phyloP scores from a whole-genome alignment of 441 rosid genomes.

The Croton laevigatus region DNA sequence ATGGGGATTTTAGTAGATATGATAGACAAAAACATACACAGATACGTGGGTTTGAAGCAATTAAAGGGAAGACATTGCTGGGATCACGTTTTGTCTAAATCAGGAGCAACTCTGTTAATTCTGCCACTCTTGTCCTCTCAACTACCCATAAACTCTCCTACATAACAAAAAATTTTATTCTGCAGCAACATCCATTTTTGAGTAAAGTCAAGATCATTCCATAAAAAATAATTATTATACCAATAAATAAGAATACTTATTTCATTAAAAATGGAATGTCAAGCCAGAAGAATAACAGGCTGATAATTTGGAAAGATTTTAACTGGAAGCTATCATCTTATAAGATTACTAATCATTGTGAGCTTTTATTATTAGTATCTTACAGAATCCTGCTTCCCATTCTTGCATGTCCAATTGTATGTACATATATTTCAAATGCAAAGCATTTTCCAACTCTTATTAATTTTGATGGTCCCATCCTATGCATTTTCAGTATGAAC shows the following conservation, averaged over 20 bases:
- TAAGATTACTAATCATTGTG: not conserved
- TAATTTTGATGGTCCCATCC: not conserved
- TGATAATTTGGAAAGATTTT: slow-evolving; percentile 18
- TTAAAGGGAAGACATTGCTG: not conserved
- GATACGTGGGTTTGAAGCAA: not conserved
- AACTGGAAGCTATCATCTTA: slow-evolving; percentile 21
- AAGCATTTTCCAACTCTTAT: not conserved
- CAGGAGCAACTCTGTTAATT: slow-evolving; percentile 8
- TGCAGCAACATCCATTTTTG: no score
- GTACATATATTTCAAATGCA: not conserved
- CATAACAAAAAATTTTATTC: no score
- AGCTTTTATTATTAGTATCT: not conserved
- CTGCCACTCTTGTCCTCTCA: slow-evolving; percentile 18
- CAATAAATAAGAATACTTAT: no score
- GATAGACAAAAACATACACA: not conserved
- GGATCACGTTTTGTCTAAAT: slow-evolving; percentile 1
- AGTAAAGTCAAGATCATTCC: no score
- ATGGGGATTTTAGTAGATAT: not conserved
- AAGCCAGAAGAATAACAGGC: slow-evolving; percentile 24
- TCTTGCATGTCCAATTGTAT: not conserved
- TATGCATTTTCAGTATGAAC: no score
- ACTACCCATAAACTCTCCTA: slow-evolving; percentile 9
- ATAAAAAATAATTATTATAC: no score
- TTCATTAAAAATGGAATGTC: slow-evolving; percentile 22
- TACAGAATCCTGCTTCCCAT: slow-evolving; percentile 6